phyloP scores from a whole-genome alignment of 495 filamentous ascomycete genomes.

The Endocarpon pusillum region DNA sequence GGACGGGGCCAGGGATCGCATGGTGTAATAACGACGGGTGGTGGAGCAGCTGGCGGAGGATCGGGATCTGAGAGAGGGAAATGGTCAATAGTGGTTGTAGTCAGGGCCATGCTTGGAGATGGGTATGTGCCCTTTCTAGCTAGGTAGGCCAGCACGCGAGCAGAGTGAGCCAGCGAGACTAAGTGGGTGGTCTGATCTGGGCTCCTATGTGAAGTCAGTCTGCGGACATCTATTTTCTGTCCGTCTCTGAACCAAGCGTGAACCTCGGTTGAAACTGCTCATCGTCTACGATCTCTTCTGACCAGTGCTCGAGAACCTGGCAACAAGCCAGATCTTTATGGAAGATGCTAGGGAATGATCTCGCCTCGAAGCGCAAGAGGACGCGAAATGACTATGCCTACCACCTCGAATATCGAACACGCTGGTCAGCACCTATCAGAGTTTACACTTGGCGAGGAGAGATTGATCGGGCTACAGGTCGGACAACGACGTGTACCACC shows the following conservation, averaged over 20 bases:
- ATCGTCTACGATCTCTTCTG: too few species aligned
- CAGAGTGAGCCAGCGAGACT: slow-evolving; percentile 38
- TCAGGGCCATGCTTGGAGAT: slow-evolving; percentile 36
- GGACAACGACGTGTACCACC: slow-evolving; percentile 93
- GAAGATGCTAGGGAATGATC: slow-evolving; percentile 21
- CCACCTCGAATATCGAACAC: slow-evolving; percentile 65
- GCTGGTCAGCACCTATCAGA: slow-evolving; percentile 59
- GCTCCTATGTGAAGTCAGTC: too few species aligned
- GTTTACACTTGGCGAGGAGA: background rate
- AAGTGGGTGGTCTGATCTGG: slow-evolving; percentile 3
- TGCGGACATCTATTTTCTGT: too few species aligned
- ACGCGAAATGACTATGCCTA: slow-evolving; percentile 58
- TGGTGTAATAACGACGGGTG: slow-evolving; percentile 40
- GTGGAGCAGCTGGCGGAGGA: slow-evolving; percentile 14
- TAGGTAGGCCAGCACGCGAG: slow-evolving; percentile 40
- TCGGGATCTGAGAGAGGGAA: background rate
- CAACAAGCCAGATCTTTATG: too few species aligned
- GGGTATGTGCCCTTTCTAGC: slow-evolving; percentile 33
- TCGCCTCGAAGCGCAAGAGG: slow-evolving; percentile 41
- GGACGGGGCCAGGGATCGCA: slow-evolving; percentile 49
- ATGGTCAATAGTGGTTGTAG: slow-evolving; percentile 13
- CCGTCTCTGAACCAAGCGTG: too few species aligned
- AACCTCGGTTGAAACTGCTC: too few species aligned
- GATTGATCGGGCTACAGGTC: slow-evolving; percentile 33
- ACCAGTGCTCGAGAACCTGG: too few species aligned